These are phyloP conservation scores for Chenopodium quinoa DNA, from an alignment of 148 eudicot genomes.

Conservation along the genomic window DNA sequence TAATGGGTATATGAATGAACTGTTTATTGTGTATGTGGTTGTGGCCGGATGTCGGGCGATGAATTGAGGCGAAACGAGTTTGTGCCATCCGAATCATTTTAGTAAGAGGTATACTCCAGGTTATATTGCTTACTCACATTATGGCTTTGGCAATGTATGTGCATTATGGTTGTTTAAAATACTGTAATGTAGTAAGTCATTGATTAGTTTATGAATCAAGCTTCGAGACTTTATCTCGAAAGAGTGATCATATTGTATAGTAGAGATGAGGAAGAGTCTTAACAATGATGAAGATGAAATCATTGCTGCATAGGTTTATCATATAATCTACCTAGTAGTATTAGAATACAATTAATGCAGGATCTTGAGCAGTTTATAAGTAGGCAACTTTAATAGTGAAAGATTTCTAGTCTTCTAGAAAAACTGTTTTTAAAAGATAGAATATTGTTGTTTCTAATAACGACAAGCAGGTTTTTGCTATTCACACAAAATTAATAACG, in stretches of 20 bases:
- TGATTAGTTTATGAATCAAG: neutral
- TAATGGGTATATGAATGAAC: neutral
- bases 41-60: neutral
- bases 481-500: neutral
- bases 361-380: neutral
- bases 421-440: neutral
- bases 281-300: neutral
- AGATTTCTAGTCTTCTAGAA: neutral
- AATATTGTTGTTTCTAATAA: neutral
- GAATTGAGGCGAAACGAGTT: neutral
- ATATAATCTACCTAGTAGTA: neutral
- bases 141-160: neutral
- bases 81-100: neutral
- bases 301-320: neutral
- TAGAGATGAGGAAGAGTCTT: neutral
- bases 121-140: neutral
- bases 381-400: neutral
- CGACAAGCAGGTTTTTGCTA: neutral
- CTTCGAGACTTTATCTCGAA: no score
- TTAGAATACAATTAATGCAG: neutral
- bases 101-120: neutral
- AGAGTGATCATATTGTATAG: neutral
- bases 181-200: no score
- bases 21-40: neutral
- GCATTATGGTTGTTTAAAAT: neutral